A percentile compares a stretch with the other conserved stretches of the same genome.
Conservation (phyloP, 306 rosid species). For the Potentilla sterilis region DNA sequence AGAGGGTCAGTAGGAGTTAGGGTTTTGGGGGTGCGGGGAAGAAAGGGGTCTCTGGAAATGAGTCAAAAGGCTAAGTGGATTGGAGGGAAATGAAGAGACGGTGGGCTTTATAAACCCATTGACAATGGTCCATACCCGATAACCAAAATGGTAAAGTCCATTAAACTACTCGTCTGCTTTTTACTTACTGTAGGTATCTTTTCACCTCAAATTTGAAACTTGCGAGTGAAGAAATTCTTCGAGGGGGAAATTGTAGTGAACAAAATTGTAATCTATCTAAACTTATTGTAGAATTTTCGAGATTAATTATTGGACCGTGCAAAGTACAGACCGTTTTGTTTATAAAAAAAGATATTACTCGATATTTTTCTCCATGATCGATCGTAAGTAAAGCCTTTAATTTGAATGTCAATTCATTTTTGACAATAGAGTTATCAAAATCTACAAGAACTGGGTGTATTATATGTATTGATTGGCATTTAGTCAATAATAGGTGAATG, state of each 20-base stretch:
- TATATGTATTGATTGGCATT: too few relatives aligned
- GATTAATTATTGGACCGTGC: neutral
- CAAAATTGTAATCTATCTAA: neutral
- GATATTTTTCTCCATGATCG: too few relatives aligned
- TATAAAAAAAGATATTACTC: too few relatives aligned
- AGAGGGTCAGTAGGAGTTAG: constrained; percentile 19
- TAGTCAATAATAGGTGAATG: too few relatives aligned
- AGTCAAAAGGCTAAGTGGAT: constrained; percentile 9
- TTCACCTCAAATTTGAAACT: neutral
- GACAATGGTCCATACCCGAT: neutral
- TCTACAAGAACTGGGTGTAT: too few relatives aligned
- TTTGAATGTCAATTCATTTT: too few relatives aligned
- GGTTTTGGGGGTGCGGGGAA: constrained; percentile 25
- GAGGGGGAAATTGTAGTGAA: neutral
- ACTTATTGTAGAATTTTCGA: neutral
- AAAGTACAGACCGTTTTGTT: too few relatives aligned
- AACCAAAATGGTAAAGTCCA: too few relatives aligned
- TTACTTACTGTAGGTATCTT: too few relatives aligned
- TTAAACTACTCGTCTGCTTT: too few relatives aligned
- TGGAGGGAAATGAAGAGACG: constrained; percentile 25
- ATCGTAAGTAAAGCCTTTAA: too few relatives aligned
- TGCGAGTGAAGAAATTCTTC: neutral
- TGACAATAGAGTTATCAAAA: too few relatives aligned
- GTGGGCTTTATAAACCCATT: constrained; percentile 13
- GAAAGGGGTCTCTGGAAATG: constrained; percentile 2